A percentile compares a stretch with the other conserved stretches of the same genome.
These are phyloP conservation scores for Suillus americanus DNA, from an alignment of 768 basidiomycete species.

Conservation along the genomic window DNA sequence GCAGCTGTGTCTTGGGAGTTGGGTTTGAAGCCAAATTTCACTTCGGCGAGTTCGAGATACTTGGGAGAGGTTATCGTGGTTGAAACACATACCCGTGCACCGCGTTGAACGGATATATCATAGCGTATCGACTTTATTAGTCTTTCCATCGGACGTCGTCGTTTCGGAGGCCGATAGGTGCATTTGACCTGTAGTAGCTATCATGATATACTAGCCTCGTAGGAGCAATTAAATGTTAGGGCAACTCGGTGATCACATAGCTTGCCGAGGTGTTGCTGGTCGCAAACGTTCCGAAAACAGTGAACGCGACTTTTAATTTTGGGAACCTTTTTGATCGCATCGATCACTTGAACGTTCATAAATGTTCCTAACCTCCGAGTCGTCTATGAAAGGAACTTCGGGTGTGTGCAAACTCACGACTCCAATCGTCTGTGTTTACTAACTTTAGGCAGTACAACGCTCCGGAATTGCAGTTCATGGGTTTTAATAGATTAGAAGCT, in stretches of 20 bases:
- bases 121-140: slow-evolving; percentile 56
- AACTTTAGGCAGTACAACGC: not conserved
- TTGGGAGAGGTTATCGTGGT: too few relatives aligned
- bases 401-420: not conserved
- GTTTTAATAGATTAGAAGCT: not conserved
- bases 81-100: too few relatives aligned
- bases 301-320: too few relatives aligned
- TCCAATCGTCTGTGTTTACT: not conserved
- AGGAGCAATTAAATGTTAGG: too few relatives aligned
- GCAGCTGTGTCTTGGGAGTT: too few relatives aligned
- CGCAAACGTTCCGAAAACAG: too few relatives aligned
- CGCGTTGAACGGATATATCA: too few relatives aligned
- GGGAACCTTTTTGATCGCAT: not conserved
- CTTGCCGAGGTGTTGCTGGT: slow-evolving; percentile 13
- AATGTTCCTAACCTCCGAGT: not conserved
- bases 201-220: too few relatives aligned
- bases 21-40: too few relatives aligned
- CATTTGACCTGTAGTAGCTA: too few relatives aligned
- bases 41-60: too few relatives aligned
- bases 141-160: slow-evolving; percentile 64
- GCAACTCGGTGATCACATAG: too few relatives aligned
- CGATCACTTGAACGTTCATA: not conserved
- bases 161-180: slow-evolving; percentile 66
- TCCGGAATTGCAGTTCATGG: not conserved
- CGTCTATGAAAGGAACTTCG: not conserved